These are phyloP conservation scores for Posidonia oceanica DNA, from an alignment of 116 monocot genomes.

Conservation along the genomic window DNA sequence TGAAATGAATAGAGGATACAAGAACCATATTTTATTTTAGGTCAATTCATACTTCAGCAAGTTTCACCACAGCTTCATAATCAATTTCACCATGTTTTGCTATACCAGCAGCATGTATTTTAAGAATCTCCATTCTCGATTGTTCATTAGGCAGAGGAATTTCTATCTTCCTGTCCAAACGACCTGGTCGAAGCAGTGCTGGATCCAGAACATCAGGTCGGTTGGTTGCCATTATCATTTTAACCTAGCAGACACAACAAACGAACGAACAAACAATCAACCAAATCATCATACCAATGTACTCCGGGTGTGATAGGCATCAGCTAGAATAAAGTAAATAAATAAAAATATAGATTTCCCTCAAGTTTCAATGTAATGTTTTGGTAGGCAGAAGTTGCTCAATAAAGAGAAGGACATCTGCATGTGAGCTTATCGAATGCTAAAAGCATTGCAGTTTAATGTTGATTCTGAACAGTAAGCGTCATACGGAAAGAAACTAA, in stretches of 20 bases:
- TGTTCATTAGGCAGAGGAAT: slow-evolving; percentile 98
- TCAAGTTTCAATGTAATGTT: too few relatives aligned
- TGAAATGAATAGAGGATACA: neutral
- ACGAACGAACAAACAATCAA: neutral
- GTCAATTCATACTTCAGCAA: slow-evolving; percentile 64
- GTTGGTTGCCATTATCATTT: slow-evolving; percentile 99
- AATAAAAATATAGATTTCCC: too few relatives aligned
- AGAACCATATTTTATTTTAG: neutral
- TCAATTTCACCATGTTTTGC: slow-evolving; percentile 99
- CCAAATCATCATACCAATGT: too few relatives aligned
- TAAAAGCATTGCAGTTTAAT: too few relatives aligned
- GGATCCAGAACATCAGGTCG: slow-evolving; percentile 95
- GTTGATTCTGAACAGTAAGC: too few relatives aligned
- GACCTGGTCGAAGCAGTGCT: slow-evolving; percentile 91
- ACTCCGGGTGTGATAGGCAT: too few relatives aligned
- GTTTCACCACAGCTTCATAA: slow-evolving; percentile 95
- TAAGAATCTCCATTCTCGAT: slow-evolving; percentile 91
- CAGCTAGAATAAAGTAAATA: too few relatives aligned
- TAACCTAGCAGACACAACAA: slow-evolving; percentile 39
- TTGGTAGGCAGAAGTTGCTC: too few relatives aligned
- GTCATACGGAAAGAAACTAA: too few relatives aligned
- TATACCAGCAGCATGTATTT: slow-evolving; percentile 93
- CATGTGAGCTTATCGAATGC: too few relatives aligned
- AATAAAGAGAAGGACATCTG: too few relatives aligned
- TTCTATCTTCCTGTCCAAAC: slow-evolving; percentile 95